Evolutionary conservation across 202 grass and related monocot species (phyloP).

Genomic region (Tripidium arundinaceum): DNA sequence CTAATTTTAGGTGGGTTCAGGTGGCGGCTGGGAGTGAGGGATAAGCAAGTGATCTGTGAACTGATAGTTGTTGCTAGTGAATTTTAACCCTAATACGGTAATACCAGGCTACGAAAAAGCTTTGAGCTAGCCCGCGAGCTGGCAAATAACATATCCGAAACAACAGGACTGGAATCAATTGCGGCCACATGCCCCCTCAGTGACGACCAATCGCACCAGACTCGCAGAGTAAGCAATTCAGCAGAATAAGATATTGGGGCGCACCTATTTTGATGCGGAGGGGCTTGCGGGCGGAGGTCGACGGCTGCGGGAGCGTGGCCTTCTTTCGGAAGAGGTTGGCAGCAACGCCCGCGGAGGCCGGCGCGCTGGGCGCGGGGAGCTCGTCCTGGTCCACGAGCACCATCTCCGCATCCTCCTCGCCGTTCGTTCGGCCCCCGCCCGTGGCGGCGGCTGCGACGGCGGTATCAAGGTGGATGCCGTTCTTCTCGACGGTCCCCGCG

Average conservation of each 20-base stretch:
- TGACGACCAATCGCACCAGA: not conserved
- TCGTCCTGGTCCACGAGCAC: conserved; percentile 77
- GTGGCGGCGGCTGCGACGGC: conserved; percentile 1
- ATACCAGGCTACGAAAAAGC: not conserved
- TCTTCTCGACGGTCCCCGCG: conserved; percentile 50
- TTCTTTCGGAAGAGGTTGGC: conserved; percentile 95
- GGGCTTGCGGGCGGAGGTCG: conserved; percentile 62
- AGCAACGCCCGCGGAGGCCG: conserved; percentile 43
- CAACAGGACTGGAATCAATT: conserved; percentile 13
- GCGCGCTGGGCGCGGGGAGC: conserved; percentile 23
- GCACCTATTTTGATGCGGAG: conserved; percentile 84
- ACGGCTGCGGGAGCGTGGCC: conserved; percentile 84
- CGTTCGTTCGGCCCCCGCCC: conserved; percentile 23
- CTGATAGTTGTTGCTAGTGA: not conserved
- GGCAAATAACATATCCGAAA: not conserved
- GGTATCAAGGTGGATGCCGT: conserved; percentile 44
- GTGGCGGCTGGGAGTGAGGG: not conserved
- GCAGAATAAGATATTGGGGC: not conserved
- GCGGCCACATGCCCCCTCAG: not conserved
- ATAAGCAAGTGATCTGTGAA: not conserved
- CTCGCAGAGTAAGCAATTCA: not conserved
- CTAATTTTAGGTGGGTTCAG: not conserved
- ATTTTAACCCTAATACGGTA: conserved; percentile 24
- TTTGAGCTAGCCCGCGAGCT: not conserved
- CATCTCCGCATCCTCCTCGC: conserved; percentile 56